Percentiles rank a stretch among this genome's conserved stretches.
Conservation (phyloP, 352 stramenopile species). For the Elongisporangium anandrum region DNA sequence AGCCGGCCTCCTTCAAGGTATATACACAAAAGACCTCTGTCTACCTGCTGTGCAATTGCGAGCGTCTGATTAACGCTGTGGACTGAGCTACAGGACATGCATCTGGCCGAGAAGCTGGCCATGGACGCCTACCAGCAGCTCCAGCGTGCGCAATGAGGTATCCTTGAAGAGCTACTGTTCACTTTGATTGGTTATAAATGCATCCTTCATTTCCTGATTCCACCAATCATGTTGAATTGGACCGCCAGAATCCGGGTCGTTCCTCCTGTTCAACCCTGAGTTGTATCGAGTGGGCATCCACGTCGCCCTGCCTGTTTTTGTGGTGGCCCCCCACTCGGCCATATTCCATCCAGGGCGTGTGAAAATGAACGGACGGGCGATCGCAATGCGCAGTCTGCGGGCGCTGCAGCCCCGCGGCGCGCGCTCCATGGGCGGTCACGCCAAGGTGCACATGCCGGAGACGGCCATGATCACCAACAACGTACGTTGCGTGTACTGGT, state of each 20-base stretch:
- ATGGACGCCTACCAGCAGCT: constrained; percentile 31
- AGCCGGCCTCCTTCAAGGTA: constrained; percentile 42
- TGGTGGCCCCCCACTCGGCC: constrained; percentile 1
- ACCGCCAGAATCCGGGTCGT: neutral
- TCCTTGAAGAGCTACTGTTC: neutral
- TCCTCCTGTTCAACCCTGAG: neutral
- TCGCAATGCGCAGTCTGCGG: constrained; percentile 14
- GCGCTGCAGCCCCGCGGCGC: constrained; percentile 31
- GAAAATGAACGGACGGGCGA: constrained; percentile 5
- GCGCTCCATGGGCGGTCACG: constrained; percentile 45
- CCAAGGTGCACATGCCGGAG: constrained; percentile 77
- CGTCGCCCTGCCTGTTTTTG: constrained; percentile 11
- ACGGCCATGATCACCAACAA: constrained; percentile 87
- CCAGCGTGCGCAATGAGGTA: neutral
- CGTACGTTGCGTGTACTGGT: constrained; percentile 25
- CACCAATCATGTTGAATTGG: neutral
- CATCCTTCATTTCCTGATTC: neutral
- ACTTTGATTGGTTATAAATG: neutral
- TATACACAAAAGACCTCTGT: neutral
- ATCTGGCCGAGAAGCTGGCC: constrained; percentile 65
- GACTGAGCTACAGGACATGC: constrained; percentile 42
- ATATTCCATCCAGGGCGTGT: constrained; percentile 5
- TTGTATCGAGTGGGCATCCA: neutral
- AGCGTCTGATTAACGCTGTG: neutral
- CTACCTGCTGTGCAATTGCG: neutral